Evolutionary conservation across 202 grass and related monocot species (phyloP).

Genomic region (Panicum hallii): DNA sequence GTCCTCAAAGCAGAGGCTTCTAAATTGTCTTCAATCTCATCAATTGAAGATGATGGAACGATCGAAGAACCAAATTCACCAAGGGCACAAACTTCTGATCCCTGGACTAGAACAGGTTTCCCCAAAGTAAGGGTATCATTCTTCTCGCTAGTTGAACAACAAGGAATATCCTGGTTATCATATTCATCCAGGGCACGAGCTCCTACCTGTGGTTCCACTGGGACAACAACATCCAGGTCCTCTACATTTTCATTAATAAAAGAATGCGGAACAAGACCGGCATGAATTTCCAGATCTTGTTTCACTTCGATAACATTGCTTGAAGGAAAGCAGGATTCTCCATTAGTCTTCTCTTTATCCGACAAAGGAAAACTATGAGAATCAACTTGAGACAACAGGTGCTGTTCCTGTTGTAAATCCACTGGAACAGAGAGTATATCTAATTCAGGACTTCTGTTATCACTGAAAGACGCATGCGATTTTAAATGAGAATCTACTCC

Average conservation of each 20-base stretch:
- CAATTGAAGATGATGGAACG: constrained; percentile 19
- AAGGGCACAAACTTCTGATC: constrained; percentile 11
- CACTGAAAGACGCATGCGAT: constrained; percentile 25
- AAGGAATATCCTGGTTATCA: constrained; percentile 5
- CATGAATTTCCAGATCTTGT: constrained; percentile 35
- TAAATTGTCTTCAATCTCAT: constrained; percentile 19
- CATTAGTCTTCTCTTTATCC: constrained; percentile 27
- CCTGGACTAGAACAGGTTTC: constrained; percentile 36
- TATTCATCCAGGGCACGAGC: constrained; percentile 21
- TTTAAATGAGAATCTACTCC: constrained; percentile 46
- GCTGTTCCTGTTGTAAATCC: constrained; percentile 41
- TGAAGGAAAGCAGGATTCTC: constrained; percentile 42
- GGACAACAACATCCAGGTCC: constrained; percentile 39
- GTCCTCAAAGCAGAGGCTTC: constrained; percentile 38
- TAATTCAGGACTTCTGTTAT: constrained; percentile 52
- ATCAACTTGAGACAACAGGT: constrained; percentile 33
- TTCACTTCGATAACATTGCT: constrained; percentile 40
- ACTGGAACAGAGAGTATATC: constrained; percentile 39
- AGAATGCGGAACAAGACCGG: constrained; percentile 23
- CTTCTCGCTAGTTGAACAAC: constrained; percentile 12
- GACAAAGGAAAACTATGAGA: constrained; percentile 25
- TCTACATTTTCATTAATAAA: constrained; percentile 36
- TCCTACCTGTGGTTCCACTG: constrained; percentile 28
- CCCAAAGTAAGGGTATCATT: constrained; percentile 21
- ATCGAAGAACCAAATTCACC: constrained; percentile 21